phyloP scores from a whole-genome alignment of 805 yeast genomes.

The Cyberlindnera sargentensis region DNA sequence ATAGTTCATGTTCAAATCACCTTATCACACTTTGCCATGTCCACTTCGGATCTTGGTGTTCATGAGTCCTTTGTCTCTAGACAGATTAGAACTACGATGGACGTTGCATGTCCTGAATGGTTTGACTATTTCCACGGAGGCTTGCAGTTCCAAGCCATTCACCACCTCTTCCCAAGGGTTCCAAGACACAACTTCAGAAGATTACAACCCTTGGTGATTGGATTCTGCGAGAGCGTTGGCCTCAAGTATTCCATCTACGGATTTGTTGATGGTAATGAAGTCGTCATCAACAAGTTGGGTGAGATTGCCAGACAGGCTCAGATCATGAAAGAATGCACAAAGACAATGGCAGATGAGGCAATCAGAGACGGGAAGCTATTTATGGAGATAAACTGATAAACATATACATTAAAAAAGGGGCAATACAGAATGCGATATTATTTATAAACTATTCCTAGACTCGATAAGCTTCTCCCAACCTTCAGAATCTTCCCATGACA shows the following conservation, averaged over 20 bases:
- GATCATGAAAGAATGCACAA: constrained; percentile 67
- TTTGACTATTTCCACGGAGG: constrained; percentile 89
- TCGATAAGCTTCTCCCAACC: constrained; percentile 65
- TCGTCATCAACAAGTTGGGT: constrained; percentile 60
- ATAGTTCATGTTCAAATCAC: constrained; percentile 92
- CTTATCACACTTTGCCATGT: constrained; percentile 87
- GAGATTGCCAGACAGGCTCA: constrained; percentile 76
- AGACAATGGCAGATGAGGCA: constrained; percentile 51
- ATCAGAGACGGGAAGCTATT: constrained; percentile 20
- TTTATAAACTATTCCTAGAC: constrained; percentile 15
- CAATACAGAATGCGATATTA: not conserved
- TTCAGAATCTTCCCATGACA: constrained; percentile 70
- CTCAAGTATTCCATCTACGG: constrained; percentile 80
- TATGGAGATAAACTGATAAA: not conserved
- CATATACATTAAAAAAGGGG: too few relatives aligned
- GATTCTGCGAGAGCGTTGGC: constrained; percentile 72
- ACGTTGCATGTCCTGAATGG: constrained; percentile 92
- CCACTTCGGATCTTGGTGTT: constrained; percentile 78
- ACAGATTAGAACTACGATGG: constrained; percentile 89
- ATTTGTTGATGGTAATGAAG: constrained; percentile 67
- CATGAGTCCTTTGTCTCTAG: constrained; percentile 74
- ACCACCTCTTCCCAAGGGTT: constrained; percentile 81
- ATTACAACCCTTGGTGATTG: constrained; percentile 64
- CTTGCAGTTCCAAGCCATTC: constrained; percentile 84
- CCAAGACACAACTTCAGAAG: constrained; percentile 82